These are phyloP conservation scores for Vigna trinervia DNA, from an alignment of 306 rosid species.

Conservation along the genomic window DNA sequence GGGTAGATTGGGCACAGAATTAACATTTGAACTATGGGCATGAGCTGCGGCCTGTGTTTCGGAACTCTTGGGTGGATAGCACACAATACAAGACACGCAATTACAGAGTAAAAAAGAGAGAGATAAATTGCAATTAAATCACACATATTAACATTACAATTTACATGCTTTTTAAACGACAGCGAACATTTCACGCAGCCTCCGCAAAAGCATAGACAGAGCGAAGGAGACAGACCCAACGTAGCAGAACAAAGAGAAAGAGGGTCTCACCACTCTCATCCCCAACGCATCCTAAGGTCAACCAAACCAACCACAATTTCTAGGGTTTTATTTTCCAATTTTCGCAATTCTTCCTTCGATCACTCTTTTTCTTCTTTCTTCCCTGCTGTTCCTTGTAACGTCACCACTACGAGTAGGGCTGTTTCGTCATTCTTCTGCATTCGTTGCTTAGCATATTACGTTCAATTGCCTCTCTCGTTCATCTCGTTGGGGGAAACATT, in stretches of 20 bases:
- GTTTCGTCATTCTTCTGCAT: conserved; percentile 21
- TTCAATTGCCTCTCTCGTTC: conserved; percentile 36
- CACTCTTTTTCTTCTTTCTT: neutral
- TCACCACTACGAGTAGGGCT: conserved; percentile 3
- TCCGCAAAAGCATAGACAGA: neutral
- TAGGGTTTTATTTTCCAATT: conserved; percentile 42
- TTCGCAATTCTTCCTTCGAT: conserved; percentile 17
- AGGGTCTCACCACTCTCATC: neutral
- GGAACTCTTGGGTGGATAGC: neutral
- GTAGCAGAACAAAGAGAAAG: neutral
- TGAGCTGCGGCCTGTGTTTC: no score
- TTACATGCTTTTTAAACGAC: neutral
- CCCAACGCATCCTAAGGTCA: neutral
- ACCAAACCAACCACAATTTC: conserved; percentile 20
- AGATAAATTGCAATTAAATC: no score
- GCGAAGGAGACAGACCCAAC: neutral
- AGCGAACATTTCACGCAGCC: neutral
- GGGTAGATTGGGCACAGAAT: no score
- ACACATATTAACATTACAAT: neutral
- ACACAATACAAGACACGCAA: neutral
- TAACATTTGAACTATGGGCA: no score
- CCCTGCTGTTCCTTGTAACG: conserved; percentile 15
- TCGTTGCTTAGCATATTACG: neutral
- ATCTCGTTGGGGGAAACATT: neutral
- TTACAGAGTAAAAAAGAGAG: no score